Evolutionary conservation across 805 yeast species (phyloP).

Genomic region (Starmerella stigmatis): DNA sequence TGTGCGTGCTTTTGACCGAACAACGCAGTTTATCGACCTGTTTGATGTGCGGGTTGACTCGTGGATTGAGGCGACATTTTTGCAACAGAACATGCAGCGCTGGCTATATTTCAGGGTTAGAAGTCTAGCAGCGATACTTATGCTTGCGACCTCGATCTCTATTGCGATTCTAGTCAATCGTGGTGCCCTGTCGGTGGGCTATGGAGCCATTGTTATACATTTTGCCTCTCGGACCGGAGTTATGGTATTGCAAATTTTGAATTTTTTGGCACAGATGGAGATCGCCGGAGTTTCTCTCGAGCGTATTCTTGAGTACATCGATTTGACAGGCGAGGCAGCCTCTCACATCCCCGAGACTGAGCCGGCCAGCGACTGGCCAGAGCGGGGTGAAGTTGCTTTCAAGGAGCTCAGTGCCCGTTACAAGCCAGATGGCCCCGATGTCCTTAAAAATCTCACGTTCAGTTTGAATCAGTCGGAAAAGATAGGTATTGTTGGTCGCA

Average conservation of each 20-base stretch:
- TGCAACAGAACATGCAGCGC: constrained; percentile 71
- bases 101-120: constrained; percentile 90
- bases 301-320: constrained; percentile 68
- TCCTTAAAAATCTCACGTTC: constrained; percentile 56
- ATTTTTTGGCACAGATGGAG: constrained; percentile 89
- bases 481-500: constrained; percentile 90
- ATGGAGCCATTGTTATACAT: constrained; percentile 80
- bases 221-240: constrained; percentile 80
- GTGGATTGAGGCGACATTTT: constrained; percentile 41
- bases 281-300: constrained; percentile 87
- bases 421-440: constrained; percentile 66
- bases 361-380: constrained; percentile 69
- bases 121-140: constrained; percentile 69
- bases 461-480: constrained; percentile 64
- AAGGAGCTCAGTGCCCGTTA: constrained; percentile 68
- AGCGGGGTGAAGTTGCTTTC: constrained; percentile 55
- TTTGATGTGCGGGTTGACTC: constrained; percentile 25
- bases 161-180: constrained; percentile 51
- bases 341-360: constrained; percentile 51
- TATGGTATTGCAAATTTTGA: constrained; percentile 77
- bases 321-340: constrained; percentile 74
- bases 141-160: constrained; percentile 66
- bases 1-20: constrained; percentile 60
- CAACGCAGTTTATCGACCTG: constrained; percentile 44
- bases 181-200: constrained; percentile 64